These are phyloP conservation scores for Cucumis melo DNA, from an alignment of 306 rosid genomes.

Conservation along the genomic window DNA sequence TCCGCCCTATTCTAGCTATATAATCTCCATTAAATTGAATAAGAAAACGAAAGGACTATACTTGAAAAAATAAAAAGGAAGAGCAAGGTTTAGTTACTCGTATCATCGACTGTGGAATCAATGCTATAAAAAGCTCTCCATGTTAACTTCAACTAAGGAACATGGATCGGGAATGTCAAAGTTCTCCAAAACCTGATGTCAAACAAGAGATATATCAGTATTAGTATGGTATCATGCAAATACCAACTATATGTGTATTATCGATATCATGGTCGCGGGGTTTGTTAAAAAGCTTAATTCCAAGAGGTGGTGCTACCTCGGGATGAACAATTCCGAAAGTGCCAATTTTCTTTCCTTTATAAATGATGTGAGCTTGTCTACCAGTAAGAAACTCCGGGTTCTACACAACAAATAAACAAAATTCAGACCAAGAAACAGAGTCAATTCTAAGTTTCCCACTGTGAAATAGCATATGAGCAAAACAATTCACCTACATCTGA, in stretches of 20 bases:
- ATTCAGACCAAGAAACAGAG: background rate
- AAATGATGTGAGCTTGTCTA: slow-evolving; percentile 65
- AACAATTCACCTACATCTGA: slow-evolving; percentile 46
- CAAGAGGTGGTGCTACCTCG: slow-evolving; percentile 30
- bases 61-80: background rate
- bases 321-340: slow-evolving; percentile 92
- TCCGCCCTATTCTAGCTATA: background rate
- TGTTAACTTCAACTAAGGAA: slow-evolving; percentile 65
- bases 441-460: background rate
- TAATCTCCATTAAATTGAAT: background rate
- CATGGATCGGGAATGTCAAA: slow-evolving; percentile 88
- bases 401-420: slow-evolving; percentile 24
- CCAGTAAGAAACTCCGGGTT: slow-evolving; percentile 81
- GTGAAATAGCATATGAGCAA: background rate
- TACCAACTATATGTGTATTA: background rate
- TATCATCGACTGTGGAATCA: slow-evolving; percentile 14
- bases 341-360: slow-evolving; percentile 52
- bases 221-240: background rate
- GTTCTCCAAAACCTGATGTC: slow-evolving; percentile 63
- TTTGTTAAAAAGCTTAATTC: background rate
- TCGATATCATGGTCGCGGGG: background rate
- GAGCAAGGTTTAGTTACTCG: slow-evolving; percentile 16
- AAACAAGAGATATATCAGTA: background rate
- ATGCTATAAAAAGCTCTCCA: slow-evolving; percentile 47
- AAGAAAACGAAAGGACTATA: background rate